Conservation (phyloP, 768 basidiomycete genomes). For the Wakefieldia striispora region DNA sequence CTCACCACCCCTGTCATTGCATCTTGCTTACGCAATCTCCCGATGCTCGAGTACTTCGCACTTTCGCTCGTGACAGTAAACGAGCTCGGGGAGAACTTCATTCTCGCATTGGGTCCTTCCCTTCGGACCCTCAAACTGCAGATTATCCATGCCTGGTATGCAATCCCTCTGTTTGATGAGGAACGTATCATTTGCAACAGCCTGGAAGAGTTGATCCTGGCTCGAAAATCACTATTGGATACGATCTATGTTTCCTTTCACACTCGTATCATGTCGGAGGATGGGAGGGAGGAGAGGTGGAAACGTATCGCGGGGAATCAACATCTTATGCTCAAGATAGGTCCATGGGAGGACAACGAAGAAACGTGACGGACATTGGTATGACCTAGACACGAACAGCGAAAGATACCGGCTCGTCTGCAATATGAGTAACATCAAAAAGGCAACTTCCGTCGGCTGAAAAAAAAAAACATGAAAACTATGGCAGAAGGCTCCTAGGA, state of each 20-base stretch:
- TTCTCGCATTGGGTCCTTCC: constrained; percentile 28
- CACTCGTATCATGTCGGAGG: constrained; percentile 19
- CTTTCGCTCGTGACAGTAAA: constrained; percentile 35
- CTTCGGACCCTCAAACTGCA: constrained; percentile 36
- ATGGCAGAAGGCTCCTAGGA: constrained; percentile 1
- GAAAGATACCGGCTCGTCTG: constrained; percentile 1
- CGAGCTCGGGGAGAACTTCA: constrained; percentile 33
- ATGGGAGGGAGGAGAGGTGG: constrained; percentile 25
- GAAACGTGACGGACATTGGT: constrained; percentile 1
- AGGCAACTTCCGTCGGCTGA: not conserved
- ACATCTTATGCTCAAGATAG: constrained; percentile 22
- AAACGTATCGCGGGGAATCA: constrained; percentile 21
- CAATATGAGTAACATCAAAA: not conserved
- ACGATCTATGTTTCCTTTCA: constrained; percentile 20
- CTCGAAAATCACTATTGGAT: constrained; percentile 3
- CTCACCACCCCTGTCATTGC: constrained; percentile 31
- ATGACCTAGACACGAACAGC: not conserved
- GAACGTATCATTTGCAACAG: constrained; percentile 32
- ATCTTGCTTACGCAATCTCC: constrained; percentile 27
- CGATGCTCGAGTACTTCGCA: constrained; percentile 34
- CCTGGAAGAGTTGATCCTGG: constrained; percentile 25
- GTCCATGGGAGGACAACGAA: constrained; percentile 30
- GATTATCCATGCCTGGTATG: constrained; percentile 36
- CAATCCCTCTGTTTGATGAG: constrained; percentile 28
- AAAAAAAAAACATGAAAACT: not conserved